Evolutionary conservation across 1,139 yeast species (phyloP).

Genomic region (Blastobotrys arbuscula): DNA sequence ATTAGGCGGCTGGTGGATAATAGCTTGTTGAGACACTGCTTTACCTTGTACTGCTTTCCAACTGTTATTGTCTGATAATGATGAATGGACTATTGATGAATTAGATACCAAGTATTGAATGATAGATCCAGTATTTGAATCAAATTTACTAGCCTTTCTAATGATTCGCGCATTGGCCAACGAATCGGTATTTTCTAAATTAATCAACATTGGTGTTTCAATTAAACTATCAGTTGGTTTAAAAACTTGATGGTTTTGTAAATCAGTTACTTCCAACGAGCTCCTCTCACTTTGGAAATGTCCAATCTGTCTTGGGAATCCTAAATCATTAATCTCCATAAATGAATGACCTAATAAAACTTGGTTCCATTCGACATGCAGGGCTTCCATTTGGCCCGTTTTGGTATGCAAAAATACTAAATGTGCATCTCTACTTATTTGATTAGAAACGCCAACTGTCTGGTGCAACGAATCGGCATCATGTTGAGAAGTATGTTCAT

Average conservation of each 20-base stretch:
- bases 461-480: conserved; percentile 3
- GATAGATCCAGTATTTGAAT: background rate
- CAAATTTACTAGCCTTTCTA: background rate
- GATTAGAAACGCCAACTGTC: conserved; percentile 3
- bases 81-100: background rate
- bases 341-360: conserved; percentile 1
- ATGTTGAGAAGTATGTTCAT: conserved; percentile 6
- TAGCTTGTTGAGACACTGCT: conserved; percentile 6
- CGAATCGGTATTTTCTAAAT: background rate
- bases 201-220: conserved; percentile 8
- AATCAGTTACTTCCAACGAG: conserved; percentile 1
- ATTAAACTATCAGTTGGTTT: conserved; percentile 1
- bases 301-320: conserved; percentile 4
- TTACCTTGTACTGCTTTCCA: background rate
- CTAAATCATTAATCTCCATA: conserved; percentile 3
- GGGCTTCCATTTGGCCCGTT: conserved; percentile 4
- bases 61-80: background rate
- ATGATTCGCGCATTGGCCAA: background rate
- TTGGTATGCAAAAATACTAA: conserved; percentile 2
- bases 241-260: background rate
- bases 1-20: conserved; percentile 6
- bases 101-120: conserved; percentile 5
- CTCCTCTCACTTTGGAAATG: conserved; percentile 6
- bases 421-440: conserved; percentile 2
- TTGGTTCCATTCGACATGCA: conserved; percentile 5